phyloP scores from a whole-genome alignment of 2,329 filamentous ascomycete genomes.

The Ramularia collo-cygni region DNA sequence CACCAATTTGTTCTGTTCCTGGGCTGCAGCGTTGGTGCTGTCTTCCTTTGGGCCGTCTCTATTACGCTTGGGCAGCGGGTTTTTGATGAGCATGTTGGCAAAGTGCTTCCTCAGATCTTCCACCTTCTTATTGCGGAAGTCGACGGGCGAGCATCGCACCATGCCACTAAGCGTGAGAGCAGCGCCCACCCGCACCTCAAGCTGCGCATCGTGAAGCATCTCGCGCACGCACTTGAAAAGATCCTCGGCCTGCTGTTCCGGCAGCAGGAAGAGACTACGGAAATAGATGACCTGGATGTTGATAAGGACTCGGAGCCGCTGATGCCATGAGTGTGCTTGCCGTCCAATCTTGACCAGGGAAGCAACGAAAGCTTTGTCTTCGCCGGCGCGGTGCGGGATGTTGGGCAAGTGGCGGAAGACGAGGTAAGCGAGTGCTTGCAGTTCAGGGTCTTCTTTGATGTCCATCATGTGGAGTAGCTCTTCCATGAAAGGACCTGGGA shows the following conservation, averaged over 20 bases:
- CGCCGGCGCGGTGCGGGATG: conserved; percentile 80
- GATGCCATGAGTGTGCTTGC: conserved; percentile 83
- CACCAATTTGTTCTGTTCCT: conserved; percentile 68
- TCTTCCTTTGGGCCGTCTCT: conserved; percentile 37
- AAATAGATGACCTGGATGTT: conserved; percentile 99
- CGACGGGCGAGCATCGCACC: conserved; percentile 87
- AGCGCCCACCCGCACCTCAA: conserved; percentile 91
- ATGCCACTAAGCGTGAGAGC: conserved; percentile 89
- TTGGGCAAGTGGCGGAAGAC: conserved; percentile 96
- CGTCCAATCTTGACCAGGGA: conserved; percentile 83
- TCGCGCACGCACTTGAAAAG: conserved; percentile 90
- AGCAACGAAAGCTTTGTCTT: conserved; percentile 77
- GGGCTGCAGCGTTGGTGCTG: conserved; percentile 57
- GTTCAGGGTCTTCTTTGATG: conserved; percentile 93
- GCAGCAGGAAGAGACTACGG: conserved; percentile 84
- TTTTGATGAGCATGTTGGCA: conserved; percentile 66
- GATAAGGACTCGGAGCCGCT: conserved; percentile 86
- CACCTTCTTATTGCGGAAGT: conserved; percentile 72
- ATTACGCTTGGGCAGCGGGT: conserved; percentile 72
- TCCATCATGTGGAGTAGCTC: conserved; percentile 99
- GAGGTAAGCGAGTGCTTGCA: conserved; percentile 90
- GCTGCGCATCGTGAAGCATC: conserved; percentile 86
- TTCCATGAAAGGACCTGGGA: conserved; percentile 81
- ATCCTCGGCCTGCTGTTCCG: conserved; percentile 63
- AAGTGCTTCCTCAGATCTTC: conserved; percentile 70